phyloP scores from a whole-genome alignment of 1,284 basidiomycete genomes.

The Leccinum subfulvum region DNA sequence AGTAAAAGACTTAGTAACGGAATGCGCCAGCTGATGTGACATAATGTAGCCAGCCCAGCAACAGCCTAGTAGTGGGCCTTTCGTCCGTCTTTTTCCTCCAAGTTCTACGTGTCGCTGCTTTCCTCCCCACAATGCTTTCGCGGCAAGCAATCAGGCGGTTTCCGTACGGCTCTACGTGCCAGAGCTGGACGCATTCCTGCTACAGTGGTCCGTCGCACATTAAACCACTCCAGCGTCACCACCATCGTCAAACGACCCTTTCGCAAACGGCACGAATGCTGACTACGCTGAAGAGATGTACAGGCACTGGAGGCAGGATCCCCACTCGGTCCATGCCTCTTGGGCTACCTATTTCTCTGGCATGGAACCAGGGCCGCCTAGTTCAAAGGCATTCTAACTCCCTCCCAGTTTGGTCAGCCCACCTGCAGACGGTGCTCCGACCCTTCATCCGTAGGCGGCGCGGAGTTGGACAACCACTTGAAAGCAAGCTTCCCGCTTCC shows the following conservation, averaged over 20 bases:
- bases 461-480: slow-evolving; percentile 89
- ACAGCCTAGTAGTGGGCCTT: background rate
- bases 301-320: slow-evolving; percentile 87
- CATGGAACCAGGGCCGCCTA: slow-evolving; percentile 85
- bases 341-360: slow-evolving; percentile 96
- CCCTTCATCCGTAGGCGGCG: slow-evolving; percentile 70
- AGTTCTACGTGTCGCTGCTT: background rate
- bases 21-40: slow-evolving; percentile 4
- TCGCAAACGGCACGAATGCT: slow-evolving; percentile 89
- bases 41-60: slow-evolving; percentile 15
- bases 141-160: slow-evolving; percentile 34
- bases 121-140: slow-evolving; percentile 26
- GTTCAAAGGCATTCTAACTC: slow-evolving; percentile 81
- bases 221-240: slow-evolving; percentile 51
- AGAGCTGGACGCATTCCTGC: slow-evolving; percentile 15
- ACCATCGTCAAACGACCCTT: slow-evolving; percentile 73
- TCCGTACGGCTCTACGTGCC: slow-evolving; percentile 24
- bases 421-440: slow-evolving; percentile 80
- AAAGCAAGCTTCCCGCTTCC: slow-evolving; percentile 59
- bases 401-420: slow-evolving; percentile 73
- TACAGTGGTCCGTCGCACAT: slow-evolving; percentile 20
- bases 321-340: slow-evolving; percentile 88
- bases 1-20: background rate
- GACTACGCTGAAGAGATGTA: slow-evolving; percentile 99
- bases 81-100: slow-evolving; percentile 1